Base-by-base conservation (phyloP, 768 basidiomycete species). In the Suillus plorans region DNA sequence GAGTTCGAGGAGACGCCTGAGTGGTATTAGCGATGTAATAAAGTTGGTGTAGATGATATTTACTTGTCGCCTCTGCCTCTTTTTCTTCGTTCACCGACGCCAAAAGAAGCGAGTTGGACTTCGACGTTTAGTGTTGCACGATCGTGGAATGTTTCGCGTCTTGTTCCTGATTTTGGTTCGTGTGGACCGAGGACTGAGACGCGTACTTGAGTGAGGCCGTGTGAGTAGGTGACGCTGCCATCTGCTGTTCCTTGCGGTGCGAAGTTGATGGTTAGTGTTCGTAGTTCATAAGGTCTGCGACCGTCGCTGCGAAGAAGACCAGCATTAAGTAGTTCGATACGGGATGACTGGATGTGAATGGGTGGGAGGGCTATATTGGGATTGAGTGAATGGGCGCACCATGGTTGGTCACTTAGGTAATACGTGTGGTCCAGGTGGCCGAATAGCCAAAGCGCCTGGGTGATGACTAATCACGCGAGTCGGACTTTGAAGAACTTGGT, bases 221-320 rank as follows among this genome's bases (percentile, higher is more conserved):
- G 96, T 4, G 88, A 84, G 68, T 97, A 85, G 13, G 83, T 81
- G 1, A 94, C 92, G 28, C 90, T 90, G 41, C 97, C 97, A 69
- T 99, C 95, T 45, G 95, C 91, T 47, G 83, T 80, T 56, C 88
- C 88, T 70, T 89, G 86, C 50, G 88, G 84, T 5, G 88, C 82
- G 57, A 97, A 86, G 72, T 91, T 86, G 76, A 97, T 91, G 57
- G 82, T 79, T 66, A 96, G 84, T 66, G 89, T 87, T 60, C 97
- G 89, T 39, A 99, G 82, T 74, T 98, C 97, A 77, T 89, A 93
- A 65, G 96, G 95, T n/a, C 90, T 83, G 55, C 97, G 85, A 53
- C 93, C 94, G 76, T 99, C 97, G 34, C 94, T 94, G 66, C 97
- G 92, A 71, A 92, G 92, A 53, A 90, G 91, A 47, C 89, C 92